phyloP scores from a whole-genome alignment of 805 yeast species.

The Ogataea trehalophila region DNA sequence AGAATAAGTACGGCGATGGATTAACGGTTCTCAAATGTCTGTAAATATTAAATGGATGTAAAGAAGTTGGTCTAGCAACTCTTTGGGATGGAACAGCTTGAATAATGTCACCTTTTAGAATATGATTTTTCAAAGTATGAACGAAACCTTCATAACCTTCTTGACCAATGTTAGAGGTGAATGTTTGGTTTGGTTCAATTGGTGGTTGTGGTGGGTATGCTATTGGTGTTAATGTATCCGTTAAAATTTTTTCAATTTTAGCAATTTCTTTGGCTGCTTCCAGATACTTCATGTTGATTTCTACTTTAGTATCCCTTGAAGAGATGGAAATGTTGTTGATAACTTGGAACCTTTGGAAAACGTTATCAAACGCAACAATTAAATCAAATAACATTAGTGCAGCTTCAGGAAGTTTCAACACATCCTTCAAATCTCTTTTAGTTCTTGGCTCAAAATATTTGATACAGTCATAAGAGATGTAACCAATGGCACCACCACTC shows the following conservation, averaged over 20 bases:
- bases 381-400: slow-evolving; percentile 87
- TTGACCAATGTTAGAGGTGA: slow-evolving; percentile 87
- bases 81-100: slow-evolving; percentile 99
- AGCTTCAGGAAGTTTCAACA: slow-evolving; percentile 84
- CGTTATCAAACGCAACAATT: slow-evolving; percentile 89
- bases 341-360: slow-evolving; percentile 86
- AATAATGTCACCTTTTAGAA: slow-evolving; percentile 86
- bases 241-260: slow-evolving; percentile 46
- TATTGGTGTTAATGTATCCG: slow-evolving; percentile 38
- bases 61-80: slow-evolving; percentile 87
- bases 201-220: slow-evolving; percentile 71
- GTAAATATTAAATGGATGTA: slow-evolving; percentile 95
- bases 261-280: slow-evolving; percentile 55
- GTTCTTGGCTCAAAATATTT: slow-evolving; percentile 96
- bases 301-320: slow-evolving; percentile 24
- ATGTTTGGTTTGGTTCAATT: slow-evolving; percentile 61
- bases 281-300: slow-evolving; percentile 42
- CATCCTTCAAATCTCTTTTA: slow-evolving; percentile 67
- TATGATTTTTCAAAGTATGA: slow-evolving; percentile 66
- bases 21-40: slow-evolving; percentile 92
- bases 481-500: slow-evolving; percentile 97
- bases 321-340: slow-evolving; percentile 68
- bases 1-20: slow-evolving; percentile 96
- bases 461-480: slow-evolving; percentile 93
- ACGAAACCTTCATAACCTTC: slow-evolving; percentile 91